These are phyloP conservation scores for Fusarium virguliforme DNA, from an alignment of 2,329 filamentous ascomycete species.

Conservation along the genomic window DNA sequence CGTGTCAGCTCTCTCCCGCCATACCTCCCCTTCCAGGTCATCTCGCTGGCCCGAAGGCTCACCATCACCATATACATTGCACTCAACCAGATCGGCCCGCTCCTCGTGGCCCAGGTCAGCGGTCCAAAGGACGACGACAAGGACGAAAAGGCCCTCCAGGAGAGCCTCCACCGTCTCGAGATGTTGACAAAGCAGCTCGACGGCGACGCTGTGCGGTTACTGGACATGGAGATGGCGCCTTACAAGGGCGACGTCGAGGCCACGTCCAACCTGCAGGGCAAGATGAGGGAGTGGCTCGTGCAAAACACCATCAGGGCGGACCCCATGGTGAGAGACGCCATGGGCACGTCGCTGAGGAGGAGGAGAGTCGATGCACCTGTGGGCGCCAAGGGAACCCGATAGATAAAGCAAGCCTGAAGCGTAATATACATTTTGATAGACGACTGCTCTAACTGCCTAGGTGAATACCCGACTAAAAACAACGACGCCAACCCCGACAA, in stretches of 20 bases:
- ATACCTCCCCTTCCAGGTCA: constrained; percentile 88
- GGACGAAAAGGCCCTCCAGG: constrained; percentile 68
- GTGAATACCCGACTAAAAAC: constrained; percentile 22
- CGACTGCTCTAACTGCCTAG: constrained; percentile 27
- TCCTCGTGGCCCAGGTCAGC: constrained; percentile 64
- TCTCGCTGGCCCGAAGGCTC: constrained; percentile 82
- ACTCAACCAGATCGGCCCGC: constrained; percentile 83
- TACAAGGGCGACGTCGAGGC: constrained; percentile 80
- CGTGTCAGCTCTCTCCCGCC: constrained; percentile 66
- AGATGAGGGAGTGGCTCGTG: constrained; percentile 89
- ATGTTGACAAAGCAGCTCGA: constrained; percentile 73
- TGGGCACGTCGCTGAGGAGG: constrained; percentile 77
- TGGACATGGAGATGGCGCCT: constrained; percentile 86
- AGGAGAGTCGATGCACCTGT: constrained; percentile 74
- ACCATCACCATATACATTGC: constrained; percentile 87
- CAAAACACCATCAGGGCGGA: constrained; percentile 87
- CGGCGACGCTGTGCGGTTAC: constrained; percentile 77
- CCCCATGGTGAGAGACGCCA: constrained; percentile 85
- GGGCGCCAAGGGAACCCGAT: constrained; percentile 70
- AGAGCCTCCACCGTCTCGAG: constrained; percentile 79
- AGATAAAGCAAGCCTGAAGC: constrained; percentile 27
- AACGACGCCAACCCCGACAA: constrained; percentile 26
- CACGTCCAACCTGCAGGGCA: constrained; percentile 73
- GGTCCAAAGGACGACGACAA: constrained; percentile 51
- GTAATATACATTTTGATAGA: constrained; percentile 41